These are phyloP conservation scores for Pseudocercospora cruenta DNA, from an alignment of 2,329 filamentous ascomycete species.

Conservation along the genomic window DNA sequence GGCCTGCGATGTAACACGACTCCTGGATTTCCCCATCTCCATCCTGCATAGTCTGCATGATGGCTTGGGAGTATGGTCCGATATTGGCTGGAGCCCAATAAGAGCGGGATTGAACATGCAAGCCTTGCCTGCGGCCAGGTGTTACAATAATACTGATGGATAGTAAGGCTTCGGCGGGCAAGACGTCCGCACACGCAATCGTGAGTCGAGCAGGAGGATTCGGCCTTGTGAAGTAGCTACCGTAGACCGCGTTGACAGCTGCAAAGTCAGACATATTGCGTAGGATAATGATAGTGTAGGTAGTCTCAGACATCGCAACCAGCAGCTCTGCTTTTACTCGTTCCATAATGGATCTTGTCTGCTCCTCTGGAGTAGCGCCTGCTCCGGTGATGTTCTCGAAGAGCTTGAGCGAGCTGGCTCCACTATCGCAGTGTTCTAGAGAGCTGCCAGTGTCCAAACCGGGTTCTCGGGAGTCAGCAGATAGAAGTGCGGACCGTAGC, in stretches of 20 bases:
- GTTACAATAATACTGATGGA: slow-evolving; percentile 59
- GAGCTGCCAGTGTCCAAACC: background rate
- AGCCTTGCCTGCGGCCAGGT: slow-evolving; percentile 46
- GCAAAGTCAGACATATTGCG: slow-evolving; percentile 80
- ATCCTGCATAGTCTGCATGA: slow-evolving; percentile 53
- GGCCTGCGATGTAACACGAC: slow-evolving; percentile 74
- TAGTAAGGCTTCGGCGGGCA: slow-evolving; percentile 65
- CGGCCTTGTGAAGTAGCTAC: slow-evolving; percentile 70
- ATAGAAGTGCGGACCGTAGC: background rate
- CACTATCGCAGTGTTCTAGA: background rate
- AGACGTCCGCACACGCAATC: slow-evolving; percentile 70
- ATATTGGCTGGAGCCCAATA: slow-evolving; percentile 99
- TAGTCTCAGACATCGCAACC: slow-evolving; percentile 31
- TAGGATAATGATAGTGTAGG: slow-evolving; percentile 67
- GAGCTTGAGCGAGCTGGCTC: background rate
- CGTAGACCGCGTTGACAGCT: slow-evolving; percentile 74
- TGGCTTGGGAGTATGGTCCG: slow-evolving; percentile 91
- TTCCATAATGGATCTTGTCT: slow-evolving; percentile 47
- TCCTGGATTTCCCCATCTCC: slow-evolving; percentile 25
- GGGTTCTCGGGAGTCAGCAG: background rate
- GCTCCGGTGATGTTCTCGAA: slow-evolving; percentile 36
- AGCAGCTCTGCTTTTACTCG: slow-evolving; percentile 37
- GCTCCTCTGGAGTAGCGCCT: slow-evolving; percentile 45
- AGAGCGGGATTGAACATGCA: slow-evolving; percentile 90
- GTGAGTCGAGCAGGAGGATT: slow-evolving; percentile 87